These are phyloP conservation scores for Metarhizium robertsii DNA, from an alignment of 2,329 filamentous ascomycete species.

Conservation along the genomic window DNA sequence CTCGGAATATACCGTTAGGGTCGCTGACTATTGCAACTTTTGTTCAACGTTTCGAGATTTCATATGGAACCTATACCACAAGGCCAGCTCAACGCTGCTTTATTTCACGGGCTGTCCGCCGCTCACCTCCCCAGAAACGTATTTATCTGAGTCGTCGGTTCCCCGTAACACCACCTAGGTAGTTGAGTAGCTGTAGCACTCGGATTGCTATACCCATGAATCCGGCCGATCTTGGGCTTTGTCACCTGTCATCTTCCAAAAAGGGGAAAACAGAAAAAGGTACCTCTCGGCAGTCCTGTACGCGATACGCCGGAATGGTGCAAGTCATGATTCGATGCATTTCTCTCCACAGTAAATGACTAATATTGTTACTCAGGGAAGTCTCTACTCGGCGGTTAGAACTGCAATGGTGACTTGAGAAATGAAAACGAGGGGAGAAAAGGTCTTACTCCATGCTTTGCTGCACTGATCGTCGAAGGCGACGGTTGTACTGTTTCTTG, in stretches of 20 bases:
- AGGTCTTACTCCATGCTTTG: constrained; percentile 51
- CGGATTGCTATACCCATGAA: neutral
- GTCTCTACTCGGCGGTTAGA: constrained; percentile 14
- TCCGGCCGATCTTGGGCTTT: neutral
- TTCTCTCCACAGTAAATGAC: neutral
- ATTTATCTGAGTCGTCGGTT: neutral
- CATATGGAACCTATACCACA: neutral
- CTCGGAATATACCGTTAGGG: neutral
- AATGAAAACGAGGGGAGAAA: neutral
- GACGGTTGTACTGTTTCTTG: constrained; percentile 76
- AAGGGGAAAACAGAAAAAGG: neutral
- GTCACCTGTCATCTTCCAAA: neutral
- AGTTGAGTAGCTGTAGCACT: neutral
- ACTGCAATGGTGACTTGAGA: neutral
- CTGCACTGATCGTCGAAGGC: constrained; percentile 69
- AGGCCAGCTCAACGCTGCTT: neutral
- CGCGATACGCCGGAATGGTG: neutral
- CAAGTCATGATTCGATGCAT: neutral
- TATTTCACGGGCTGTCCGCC: neutral
- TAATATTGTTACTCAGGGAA: constrained; percentile 19
- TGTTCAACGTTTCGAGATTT: neutral
- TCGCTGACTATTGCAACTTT: too few species aligned
- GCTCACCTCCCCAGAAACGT: neutral
- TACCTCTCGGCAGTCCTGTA: neutral
- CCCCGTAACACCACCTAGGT: neutral